Evolutionary conservation across 2,329 filamentous ascomycete genomes (phyloP), one percentile per base, ranked within the genome.

Genomic region (Calcarisporium arbuscula): DNA sequence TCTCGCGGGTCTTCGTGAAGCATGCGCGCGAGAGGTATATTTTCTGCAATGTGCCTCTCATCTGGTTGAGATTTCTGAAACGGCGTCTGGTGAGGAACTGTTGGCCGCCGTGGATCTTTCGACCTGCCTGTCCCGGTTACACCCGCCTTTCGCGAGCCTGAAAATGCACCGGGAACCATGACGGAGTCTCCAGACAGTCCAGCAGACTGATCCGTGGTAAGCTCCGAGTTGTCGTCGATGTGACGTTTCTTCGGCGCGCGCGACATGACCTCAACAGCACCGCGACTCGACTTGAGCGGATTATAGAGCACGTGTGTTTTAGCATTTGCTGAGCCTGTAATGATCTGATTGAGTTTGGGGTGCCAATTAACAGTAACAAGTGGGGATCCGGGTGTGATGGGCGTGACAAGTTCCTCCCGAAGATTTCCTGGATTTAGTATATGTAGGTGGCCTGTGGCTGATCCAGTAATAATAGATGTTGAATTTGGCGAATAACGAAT

Each of bases 1-100:
- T 95, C 92, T 44, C 92, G 72, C 1, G 92, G 92, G 64, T 98
- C 92, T 58, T 98, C 92, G 59, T 98, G 89, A 30, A 94, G 72
- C 86, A 98, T 94, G 43, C 78, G 81, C 43, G 87, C 90, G 10
- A 96, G 72, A 19, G 89, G 87, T 34, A 96, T 94, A 45, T 85
- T 85, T 53, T 90, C 78, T 49, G 81, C 82, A 41, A 98, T 86
- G 56, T 94, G 86, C 51, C 83, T 82, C 57, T 90, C 85, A 57
- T 96, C 89, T 0, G 90, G 89, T 51, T 92, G 85, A 40, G 73
- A 85, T 60, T 94, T 92, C 49, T 85, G 82, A 55, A 96, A 96
- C 0, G 92, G 92, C 8, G 92, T 96, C 35, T 82, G 75, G 38
- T 77, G 72, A 5, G 88, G 90, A 29, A 94, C 73, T 48, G 94